Evolutionary conservation across 306 rosid species (phyloP), one percentile per base, ranked within the genome.

Genomic region (Macrotyloma uniflorum): DNA sequence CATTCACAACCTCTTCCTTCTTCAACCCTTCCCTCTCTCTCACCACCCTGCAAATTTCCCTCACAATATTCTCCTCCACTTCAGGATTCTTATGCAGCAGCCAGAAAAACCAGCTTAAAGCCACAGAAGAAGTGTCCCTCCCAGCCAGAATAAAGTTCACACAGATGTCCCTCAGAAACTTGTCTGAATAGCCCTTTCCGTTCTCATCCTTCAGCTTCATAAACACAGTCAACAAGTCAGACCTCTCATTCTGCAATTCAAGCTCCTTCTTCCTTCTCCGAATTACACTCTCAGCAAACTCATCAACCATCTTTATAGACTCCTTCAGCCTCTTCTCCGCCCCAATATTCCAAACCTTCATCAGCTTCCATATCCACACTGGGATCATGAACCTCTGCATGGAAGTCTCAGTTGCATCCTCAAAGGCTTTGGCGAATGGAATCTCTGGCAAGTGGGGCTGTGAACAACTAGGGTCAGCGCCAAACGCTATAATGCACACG

Each of bases 61-160:
- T 83, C 11, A 94, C 40, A 58, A 90, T 92, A 33, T 42, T 86
- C 72, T 82, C 81, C 62, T 92, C 98, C 78, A 89, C 97, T 6
- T 55, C 68, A 9, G 91, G 95, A 67, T 90, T 89, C 65, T 70
- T 77, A 67, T 87, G 78, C 67, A 94, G 78, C 79, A 90, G 73
- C 97, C 95, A 92, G 84, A 94, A 94, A 70, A 94, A 94, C 97
- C 98, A 94, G 79, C 93, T 90, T 85, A 94, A 57, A 12, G 98
- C 98, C 13, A 94, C 98, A 4, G 98, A 94, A 61, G 98, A 94
- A 28, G 98, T 94, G 81, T 94, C 98, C 63, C 98, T 85, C 36
- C 98, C 98, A 0, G 98, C 98, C 15, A 94, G 77, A 33, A 94
- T 89, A 71, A 94, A 92, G 57, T 94, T 94, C 40, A 94, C 98